phyloP scores from a whole-genome alignment of 2,329 filamentous ascomycete genomes.

The Lanzia echinophila region DNA sequence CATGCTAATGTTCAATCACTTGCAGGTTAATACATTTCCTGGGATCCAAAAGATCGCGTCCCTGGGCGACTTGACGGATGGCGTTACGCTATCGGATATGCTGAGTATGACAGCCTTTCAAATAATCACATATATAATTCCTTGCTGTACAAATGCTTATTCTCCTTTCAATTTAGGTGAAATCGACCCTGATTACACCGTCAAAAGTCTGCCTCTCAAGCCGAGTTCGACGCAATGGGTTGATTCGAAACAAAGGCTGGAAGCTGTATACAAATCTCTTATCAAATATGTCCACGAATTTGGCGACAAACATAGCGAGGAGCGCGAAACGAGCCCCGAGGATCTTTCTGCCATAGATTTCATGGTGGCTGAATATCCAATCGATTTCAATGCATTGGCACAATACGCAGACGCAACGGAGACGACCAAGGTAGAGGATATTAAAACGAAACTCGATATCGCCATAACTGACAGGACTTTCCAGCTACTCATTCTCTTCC shows the following conservation, averaged over 20 bases:
- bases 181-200: slow-evolving; percentile 51
- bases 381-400: slow-evolving; percentile 49
- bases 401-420: slow-evolving; percentile 49
- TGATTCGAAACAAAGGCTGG: slow-evolving; percentile 41
- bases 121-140: not conserved
- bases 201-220: slow-evolving; percentile 41
- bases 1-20: not conserved
- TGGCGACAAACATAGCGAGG: slow-evolving; percentile 29
- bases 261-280: slow-evolving; percentile 48
- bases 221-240: slow-evolving; percentile 32
- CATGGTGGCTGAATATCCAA: slow-evolving; percentile 42
- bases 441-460: not conserved
- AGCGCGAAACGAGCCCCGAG: too few relatives aligned
- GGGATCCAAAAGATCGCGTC: slow-evolving; percentile 24
- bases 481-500: slow-evolving; percentile 55
- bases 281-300: slow-evolving; percentile 49
- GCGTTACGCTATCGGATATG: slow-evolving; percentile 29
- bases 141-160: slow-evolving; percentile 13
- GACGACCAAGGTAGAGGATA: slow-evolving; percentile 42
- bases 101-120: slow-evolving; percentile 29
- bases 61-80: slow-evolving; percentile 31
- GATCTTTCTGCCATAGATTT: slow-evolving; percentile 38
- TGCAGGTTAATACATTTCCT: slow-evolving; percentile 32
- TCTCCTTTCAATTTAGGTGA: slow-evolving; percentile 44
- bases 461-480: slow-evolving; percentile 20